Conservation (phyloP, 805 yeast genomes). For the Yamadazyma kitorensis region DNA sequence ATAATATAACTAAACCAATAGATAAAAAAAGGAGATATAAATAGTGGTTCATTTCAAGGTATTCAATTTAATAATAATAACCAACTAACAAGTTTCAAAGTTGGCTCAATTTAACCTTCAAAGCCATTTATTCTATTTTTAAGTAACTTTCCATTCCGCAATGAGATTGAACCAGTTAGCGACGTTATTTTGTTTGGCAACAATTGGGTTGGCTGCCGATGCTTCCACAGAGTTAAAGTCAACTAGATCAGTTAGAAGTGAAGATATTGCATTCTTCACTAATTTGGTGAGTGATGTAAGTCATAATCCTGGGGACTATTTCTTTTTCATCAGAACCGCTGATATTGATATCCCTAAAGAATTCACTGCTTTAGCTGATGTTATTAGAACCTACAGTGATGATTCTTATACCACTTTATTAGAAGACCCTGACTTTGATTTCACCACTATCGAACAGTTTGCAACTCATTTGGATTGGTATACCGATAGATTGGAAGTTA, state of each 20-base stretch:
- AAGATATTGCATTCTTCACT: constrained; percentile 29
- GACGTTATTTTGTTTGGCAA: too few relatives aligned
- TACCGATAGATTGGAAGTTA: constrained; percentile 13
- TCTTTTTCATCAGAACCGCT: constrained; percentile 26
- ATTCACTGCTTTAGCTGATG: constrained; percentile 26
- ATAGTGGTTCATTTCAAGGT: too few relatives aligned
- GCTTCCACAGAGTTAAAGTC: neutral
- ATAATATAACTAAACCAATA: too few relatives aligned
- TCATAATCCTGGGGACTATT: constrained; percentile 23
- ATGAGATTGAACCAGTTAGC: too few relatives aligned
- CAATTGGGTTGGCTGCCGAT: too few relatives aligned
- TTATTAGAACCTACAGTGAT: constrained; percentile 31
- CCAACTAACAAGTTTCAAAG: too few relatives aligned
- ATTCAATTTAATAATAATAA: too few relatives aligned
- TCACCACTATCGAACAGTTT: constrained; percentile 23
- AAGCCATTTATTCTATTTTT: too few relatives aligned
- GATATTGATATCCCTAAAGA: constrained; percentile 21
- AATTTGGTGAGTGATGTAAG: constrained; percentile 35
- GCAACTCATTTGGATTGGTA: constrained; percentile 42
- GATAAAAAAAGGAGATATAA: too few relatives aligned
- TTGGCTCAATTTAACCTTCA: too few relatives aligned
- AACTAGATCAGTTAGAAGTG: constrained; percentile 3
- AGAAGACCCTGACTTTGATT: constrained; percentile 21
- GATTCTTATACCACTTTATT: constrained; percentile 38
- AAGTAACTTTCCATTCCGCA: too few relatives aligned